phyloP scores from a whole-genome alignment of 2,329 filamentous ascomycete genomes.

The Arthroderma sp. region DNA sequence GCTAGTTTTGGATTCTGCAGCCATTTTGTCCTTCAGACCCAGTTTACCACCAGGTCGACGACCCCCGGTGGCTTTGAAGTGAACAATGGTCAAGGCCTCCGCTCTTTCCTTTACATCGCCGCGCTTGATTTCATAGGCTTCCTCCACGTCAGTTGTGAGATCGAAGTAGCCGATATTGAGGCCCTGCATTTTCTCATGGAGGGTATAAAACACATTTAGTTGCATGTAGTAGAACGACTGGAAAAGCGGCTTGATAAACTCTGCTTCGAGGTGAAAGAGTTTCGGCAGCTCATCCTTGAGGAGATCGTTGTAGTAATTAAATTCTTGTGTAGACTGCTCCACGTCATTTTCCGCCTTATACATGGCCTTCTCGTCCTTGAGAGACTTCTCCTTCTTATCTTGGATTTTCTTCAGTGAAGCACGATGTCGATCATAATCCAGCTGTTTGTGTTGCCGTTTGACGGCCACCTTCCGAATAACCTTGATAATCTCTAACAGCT shows the following conservation, averaged over 20 bases:
- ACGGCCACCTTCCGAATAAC: conserved; percentile 73
- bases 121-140: conserved; percentile 77
- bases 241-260: conserved; percentile 95
- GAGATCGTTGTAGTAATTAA: conserved; percentile 94
- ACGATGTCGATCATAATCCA: conserved; percentile 86
- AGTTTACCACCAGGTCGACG: conserved; percentile 22
- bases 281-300: conserved; percentile 92
- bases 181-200: conserved; percentile 95
- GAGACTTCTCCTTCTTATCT: conserved; percentile 90
- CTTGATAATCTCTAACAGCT: conserved; percentile 90
- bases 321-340: conserved; percentile 86
- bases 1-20: conserved; percentile 24
- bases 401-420: conserved; percentile 80
- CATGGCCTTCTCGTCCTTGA: conserved; percentile 94
- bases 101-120: conserved; percentile 76
- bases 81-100: conserved; percentile 73
- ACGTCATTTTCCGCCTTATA: conserved; percentile 91
- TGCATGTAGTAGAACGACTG: conserved; percentile 99
- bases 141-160: conserved; percentile 77
- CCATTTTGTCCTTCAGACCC: conserved; percentile 22
- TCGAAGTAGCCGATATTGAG: conserved; percentile 98
- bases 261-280: conserved; percentile 74
- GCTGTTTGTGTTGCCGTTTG: conserved; percentile 94
- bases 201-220: conserved; percentile 95
- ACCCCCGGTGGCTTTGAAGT: conserved; percentile 79